A percentile compares a stretch with the other conserved stretches of the same genome.
Conservation (phyloP, 805 yeast species). For the Nakazawaea pomicola region DNA sequence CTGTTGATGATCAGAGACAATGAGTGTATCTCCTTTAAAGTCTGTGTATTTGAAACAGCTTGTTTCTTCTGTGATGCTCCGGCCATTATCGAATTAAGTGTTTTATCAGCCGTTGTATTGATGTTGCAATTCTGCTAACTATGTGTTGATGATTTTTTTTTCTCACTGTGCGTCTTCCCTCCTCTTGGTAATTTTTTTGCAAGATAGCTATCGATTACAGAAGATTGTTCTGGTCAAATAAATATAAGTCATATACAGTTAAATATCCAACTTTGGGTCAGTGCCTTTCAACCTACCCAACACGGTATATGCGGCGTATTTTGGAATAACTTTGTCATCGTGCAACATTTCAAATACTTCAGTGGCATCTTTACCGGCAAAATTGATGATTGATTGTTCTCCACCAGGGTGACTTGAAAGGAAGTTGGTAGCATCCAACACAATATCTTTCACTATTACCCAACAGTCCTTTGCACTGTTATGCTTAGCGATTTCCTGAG, state of each 20-base stretch:
- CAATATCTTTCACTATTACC: slow-evolving; percentile 49
- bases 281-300: slow-evolving; percentile 48
- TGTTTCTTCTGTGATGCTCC: slow-evolving; percentile 34
- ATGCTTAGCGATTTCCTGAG: slow-evolving; percentile 43
- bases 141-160: not conserved
- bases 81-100: slow-evolving; percentile 23
- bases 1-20: slow-evolving; percentile 34
- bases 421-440: slow-evolving; percentile 42
- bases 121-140: not conserved
- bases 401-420: slow-evolving; percentile 65
- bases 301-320: slow-evolving; percentile 43
- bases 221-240: too few relatives aligned
- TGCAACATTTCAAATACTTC: slow-evolving; percentile 53
- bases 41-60: slow-evolving; percentile 25
- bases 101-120: not conserved
- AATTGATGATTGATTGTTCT: slow-evolving; percentile 61
- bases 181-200: too few relatives aligned
- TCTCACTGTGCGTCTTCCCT: not conserved
- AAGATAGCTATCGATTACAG: too few relatives aligned
- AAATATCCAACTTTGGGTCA: slow-evolving; percentile 23
- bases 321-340: slow-evolving; percentile 48
- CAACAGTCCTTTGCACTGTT: slow-evolving; percentile 44
- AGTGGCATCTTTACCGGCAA: slow-evolving; percentile 71
- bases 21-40: slow-evolving; percentile 26
- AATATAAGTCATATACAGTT: not conserved